Evolutionary conservation across 352 stramenopile species (phyloP).

Genomic region (Phytophthora quininea): DNA sequence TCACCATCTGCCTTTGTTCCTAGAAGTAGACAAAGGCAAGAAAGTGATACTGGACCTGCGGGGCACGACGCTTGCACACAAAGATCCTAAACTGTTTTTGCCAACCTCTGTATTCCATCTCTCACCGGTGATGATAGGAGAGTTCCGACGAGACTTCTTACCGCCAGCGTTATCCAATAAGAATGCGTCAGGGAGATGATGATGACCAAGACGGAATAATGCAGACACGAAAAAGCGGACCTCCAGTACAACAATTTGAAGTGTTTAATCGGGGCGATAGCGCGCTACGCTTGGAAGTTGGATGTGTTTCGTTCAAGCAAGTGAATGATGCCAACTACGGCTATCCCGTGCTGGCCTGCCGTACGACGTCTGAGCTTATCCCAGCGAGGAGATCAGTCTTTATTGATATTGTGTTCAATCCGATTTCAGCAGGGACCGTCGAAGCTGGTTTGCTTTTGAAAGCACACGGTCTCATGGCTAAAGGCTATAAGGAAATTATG

Average conservation of each 20-base stretch:
- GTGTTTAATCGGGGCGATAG: slow-evolving; percentile 79
- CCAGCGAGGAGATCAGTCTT: slow-evolving; percentile 63
- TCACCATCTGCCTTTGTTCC: slow-evolving; percentile 86
- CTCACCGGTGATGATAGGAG: slow-evolving; percentile 76
- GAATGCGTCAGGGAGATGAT: slow-evolving; percentile 8
- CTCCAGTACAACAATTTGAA: slow-evolving; percentile 75
- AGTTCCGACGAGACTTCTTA: slow-evolving; percentile 46
- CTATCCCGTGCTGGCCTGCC: slow-evolving; percentile 65
- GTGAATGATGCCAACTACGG: slow-evolving; percentile 59
- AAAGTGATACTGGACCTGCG: slow-evolving; percentile 86
- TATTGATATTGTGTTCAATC: slow-evolving; percentile 81
- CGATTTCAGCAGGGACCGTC: slow-evolving; percentile 61
- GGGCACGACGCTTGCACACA: slow-evolving; percentile 73
- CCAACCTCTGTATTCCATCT: slow-evolving; percentile 60
- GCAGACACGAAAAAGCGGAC: slow-evolving; percentile 19
- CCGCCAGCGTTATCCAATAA: slow-evolving; percentile 11
- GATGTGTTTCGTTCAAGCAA: slow-evolving; percentile 53
- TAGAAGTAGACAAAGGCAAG: slow-evolving; percentile 92
- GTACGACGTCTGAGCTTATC: slow-evolving; percentile 60
- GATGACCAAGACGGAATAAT: slow-evolving; percentile 2
- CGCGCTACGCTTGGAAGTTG: slow-evolving; percentile 73
- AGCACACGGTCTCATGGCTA: slow-evolving; percentile 72
- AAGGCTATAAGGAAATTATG: slow-evolving; percentile 64
- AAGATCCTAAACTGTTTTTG: slow-evolving; percentile 75
- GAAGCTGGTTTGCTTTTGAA: slow-evolving; percentile 65